These are phyloP conservation scores for Elsinoe ampelina DNA, from an alignment of 2,329 filamentous ascomycete genomes.

Conservation along the genomic window DNA sequence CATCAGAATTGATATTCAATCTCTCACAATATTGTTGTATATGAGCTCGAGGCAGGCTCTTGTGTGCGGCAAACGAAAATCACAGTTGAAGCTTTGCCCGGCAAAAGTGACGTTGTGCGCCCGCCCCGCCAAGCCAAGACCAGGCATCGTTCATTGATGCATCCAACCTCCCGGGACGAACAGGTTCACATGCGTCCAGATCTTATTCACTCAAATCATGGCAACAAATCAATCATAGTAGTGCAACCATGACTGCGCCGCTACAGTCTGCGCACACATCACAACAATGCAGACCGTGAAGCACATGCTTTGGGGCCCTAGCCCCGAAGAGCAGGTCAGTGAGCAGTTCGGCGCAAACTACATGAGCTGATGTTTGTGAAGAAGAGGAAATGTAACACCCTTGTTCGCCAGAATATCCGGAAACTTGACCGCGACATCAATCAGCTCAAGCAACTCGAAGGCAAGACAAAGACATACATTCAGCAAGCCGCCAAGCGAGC, in stretches of 20 bases:
- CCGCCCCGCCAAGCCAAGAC: background rate
- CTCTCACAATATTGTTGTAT: background rate
- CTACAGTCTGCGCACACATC: background rate
- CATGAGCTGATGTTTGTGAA: conserved; percentile 32
- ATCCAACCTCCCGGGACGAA: background rate
- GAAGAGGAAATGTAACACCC: conserved; percentile 89
- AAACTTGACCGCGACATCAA: conserved; percentile 90
- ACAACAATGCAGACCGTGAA: conserved; percentile 79
- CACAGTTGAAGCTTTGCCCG: background rate
- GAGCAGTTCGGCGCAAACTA: background rate
- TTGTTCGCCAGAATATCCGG: conserved; percentile 82
- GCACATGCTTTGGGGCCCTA: conserved; percentile 80
- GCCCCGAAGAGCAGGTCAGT: conserved; percentile 81
- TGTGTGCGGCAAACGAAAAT: background rate
- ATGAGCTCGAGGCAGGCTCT: background rate
- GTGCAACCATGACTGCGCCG: background rate
- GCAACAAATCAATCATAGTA: background rate
- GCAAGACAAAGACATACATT: conserved; percentile 78
- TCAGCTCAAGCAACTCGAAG: conserved; percentile 66
- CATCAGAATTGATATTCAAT: background rate
- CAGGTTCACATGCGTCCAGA: background rate
- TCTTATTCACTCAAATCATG: background rate
- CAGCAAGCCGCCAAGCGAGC: conserved; percentile 71
- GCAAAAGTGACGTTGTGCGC: background rate
- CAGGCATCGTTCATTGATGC: background rate